A percentile compares a stretch with the other conserved stretches of the same genome.
phyloP scores from a whole-genome alignment of 2,329 filamentous ascomycete genomes.

The Calonectria naviculata region DNA sequence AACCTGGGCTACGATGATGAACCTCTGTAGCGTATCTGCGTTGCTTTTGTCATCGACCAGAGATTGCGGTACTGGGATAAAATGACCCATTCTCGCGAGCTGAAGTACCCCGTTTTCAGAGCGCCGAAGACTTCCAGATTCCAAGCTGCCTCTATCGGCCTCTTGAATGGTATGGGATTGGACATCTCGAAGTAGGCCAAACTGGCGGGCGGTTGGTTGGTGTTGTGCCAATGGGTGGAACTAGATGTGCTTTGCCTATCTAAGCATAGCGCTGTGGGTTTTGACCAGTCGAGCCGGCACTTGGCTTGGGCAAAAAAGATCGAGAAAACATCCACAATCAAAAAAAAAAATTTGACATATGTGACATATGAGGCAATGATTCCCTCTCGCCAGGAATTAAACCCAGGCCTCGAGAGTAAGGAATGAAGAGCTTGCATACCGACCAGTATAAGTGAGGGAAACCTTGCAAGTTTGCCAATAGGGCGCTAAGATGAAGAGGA shows the following conservation, averaged over 20 bases:
- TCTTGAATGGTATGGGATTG: conserved; percentile 4
- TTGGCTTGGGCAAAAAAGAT: background rate
- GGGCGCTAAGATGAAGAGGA: no score
- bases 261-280: no score
- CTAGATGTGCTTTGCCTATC: no score
- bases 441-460: background rate
- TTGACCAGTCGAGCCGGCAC: no score
- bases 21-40: conserved; percentile 47
- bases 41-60: conserved; percentile 52
- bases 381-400: conserved; percentile 11
- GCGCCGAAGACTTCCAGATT: conserved; percentile 10
- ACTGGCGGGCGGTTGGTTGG: no score
- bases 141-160: conserved; percentile 6
- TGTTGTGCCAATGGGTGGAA: no score
- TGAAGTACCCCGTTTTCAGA: conserved; percentile 14
- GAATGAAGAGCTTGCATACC: background rate
- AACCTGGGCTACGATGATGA: conserved; percentile 49
- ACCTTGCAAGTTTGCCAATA: no score
- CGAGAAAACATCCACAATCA: background rate
- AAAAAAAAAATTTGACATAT: background rate
- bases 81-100: conserved; percentile 20
- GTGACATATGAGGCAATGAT: background rate
- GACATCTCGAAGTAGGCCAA: no score
- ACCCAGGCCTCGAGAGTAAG: conserved; percentile 5
- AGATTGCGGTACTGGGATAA: conserved; percentile 18